Evolutionary conservation across 2,329 filamentous ascomycete genomes (phyloP), one percentile per base, ranked within the genome.

Genomic region (Pseudocercospora ulei): DNA sequence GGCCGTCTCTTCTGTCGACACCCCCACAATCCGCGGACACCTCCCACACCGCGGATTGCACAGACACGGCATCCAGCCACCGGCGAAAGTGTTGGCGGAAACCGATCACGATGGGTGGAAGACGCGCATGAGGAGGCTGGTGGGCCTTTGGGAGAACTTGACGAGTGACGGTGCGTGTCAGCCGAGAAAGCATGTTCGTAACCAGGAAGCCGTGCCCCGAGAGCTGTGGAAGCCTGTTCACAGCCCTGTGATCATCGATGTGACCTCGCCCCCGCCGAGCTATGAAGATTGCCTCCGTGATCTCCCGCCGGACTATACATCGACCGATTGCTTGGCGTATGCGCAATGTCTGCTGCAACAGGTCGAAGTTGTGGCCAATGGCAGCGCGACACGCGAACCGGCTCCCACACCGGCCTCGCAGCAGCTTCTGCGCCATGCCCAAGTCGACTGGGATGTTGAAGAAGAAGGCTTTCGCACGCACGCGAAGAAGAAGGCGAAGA

Each of bases 391-490:
- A 42, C 35, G 36, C 20, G 35, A 25, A 34, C 35, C 23, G 18
- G n/a, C 19, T 20, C 30, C 24, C 12, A 25, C 25, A 14, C 19
- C 3, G 7, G 7, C 29, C 12, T 18, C 35, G 18, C 37, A 43
- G 28, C 37, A 43, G 28, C 37, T 41, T 14, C 13, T 39, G 1
- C 19, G 25, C 25, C 35, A 52, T 19, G 44, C 45, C 12, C 60
- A 64, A 18, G 62, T 82, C 35, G 76, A 82, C 53, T 73, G 81
- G 41, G 64, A 65, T 13, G 17, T 14, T n/a, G 72, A 68, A 16
- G 26, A 71, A 67, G 33, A 74, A 68, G 61, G 65, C 20, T 51
- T 68, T 44, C 62, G 60, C 22, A 57, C 66, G 35, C 69, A 78
- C 53, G 68, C 66, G 19, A 62, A 65, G 41, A 80, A 79, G 60